Base-by-base conservation (phyloP, 2,329 filamentous ascomycete genomes). In the Endoconidiophora laricicola region DNA sequence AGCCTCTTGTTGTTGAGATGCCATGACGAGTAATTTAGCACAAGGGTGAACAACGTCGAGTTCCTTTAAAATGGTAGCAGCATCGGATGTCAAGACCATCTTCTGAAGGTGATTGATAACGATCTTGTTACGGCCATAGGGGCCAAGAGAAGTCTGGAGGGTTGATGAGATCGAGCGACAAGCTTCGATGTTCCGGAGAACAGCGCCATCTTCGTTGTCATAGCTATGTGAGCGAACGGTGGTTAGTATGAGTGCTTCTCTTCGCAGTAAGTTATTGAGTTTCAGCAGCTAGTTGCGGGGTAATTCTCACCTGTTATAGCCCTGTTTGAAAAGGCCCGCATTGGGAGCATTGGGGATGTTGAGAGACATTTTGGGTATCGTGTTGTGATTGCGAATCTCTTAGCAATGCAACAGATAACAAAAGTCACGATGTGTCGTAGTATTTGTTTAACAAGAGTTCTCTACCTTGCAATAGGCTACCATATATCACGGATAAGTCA, bases 91-190 rank as follows among this genome's bases (percentile, higher is more conserved):
- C 57, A 98, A 74, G 60, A 95, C 94, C 91, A 98, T 95, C 76
- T 98, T 98, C 68, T 94, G 86, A 56, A 98, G 76, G 70, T 98
- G 93, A 74, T 98, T 98, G 74, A 98, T 96, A 70, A 98, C 86
- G 63, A 98, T 88, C 73, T 98, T 98, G 75, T 98, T 98, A 68
- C 91, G 85, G 62, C 91, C 91, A 68, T 94, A 95, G 54, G 91
- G 91, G 48, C 91, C 93, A 36, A 98, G 77, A 43, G 91, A 96
- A 52, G 91, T 96, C 72, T 94, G 87, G 46, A 98, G 91, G 48
- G 91, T 98, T 60, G 84, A 85, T 53, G 91, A 81, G 67, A 98
- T 96, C 58, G 91, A 86, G 57, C 88, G 79, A 72, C 91, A 98
- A 64, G 93, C 91, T 64, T 98, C 93, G 69, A 98, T 96, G 68